phyloP scores from a whole-genome alignment of 805 yeast species.

The Candida ovalis region DNA sequence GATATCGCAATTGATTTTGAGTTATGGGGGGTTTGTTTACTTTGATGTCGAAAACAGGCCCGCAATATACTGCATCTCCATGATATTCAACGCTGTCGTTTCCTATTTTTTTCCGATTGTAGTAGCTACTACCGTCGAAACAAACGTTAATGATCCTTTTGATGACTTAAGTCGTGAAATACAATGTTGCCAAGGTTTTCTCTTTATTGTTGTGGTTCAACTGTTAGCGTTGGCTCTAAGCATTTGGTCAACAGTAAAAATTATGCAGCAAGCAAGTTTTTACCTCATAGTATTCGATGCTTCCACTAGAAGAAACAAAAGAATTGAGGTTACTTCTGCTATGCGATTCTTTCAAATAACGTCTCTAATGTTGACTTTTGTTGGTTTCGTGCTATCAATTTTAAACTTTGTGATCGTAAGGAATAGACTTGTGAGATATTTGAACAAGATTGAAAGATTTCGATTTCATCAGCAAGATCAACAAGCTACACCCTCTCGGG shows the following conservation, averaged over 20 bases:
- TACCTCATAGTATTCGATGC: slow-evolving; percentile 13
- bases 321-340: slow-evolving; percentile 19
- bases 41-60: slow-evolving; percentile 26
- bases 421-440: slow-evolving; percentile 22
- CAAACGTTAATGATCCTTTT: slow-evolving; percentile 23
- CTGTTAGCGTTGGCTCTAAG: slow-evolving; percentile 18
- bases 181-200: slow-evolving; percentile 18
- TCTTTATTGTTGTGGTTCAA: slow-evolving; percentile 18
- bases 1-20: slow-evolving; percentile 24
- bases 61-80: slow-evolving; percentile 19
- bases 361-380: slow-evolving; percentile 18
- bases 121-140: slow-evolving; percentile 20
- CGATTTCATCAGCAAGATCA: slow-evolving; percentile 4
- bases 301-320: slow-evolving; percentile 3
- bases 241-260: slow-evolving; percentile 18
- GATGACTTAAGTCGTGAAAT: slow-evolving; percentile 22
- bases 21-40: slow-evolving; percentile 27
- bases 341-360: slow-evolving; percentile 22
- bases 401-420: slow-evolving; percentile 23
- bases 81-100: slow-evolving; percentile 21
- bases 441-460: slow-evolving; percentile 23
- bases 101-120: slow-evolving; percentile 28
- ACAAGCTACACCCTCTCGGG: slow-evolving; percentile 3
- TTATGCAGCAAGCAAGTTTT: slow-evolving; percentile 11
- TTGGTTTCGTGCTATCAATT: slow-evolving; percentile 19